A percentile compares a stretch with the other conserved stretches of the same genome.
phyloP scores from a whole-genome alignment of 805 yeast species.

The Vanderwaltozyma yarrowii region DNA sequence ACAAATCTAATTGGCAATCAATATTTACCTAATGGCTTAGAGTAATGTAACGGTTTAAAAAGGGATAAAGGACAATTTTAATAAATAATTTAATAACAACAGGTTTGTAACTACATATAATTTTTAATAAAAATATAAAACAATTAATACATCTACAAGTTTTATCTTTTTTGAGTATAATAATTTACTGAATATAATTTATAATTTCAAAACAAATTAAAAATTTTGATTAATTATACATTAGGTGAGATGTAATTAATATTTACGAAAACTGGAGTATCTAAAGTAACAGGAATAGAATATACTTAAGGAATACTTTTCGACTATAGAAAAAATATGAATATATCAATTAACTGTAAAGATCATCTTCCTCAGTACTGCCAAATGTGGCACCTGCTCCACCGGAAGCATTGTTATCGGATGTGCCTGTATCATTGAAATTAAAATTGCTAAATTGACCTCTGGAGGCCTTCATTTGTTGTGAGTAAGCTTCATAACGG shows the following conservation, averaged over 20 bases:
- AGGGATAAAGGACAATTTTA: background rate
- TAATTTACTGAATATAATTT: too few relatives aligned
- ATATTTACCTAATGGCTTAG: background rate
- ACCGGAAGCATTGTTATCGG: constrained; percentile 14
- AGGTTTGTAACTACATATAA: background rate
- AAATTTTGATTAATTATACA: too few relatives aligned
- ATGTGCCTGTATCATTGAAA: constrained; percentile 48
- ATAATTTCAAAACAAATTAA: too few relatives aligned
- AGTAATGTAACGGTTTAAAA: background rate
- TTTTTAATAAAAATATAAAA: too few relatives aligned
- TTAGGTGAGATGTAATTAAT: too few relatives aligned
- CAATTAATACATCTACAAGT: too few relatives aligned
- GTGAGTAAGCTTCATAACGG: constrained; percentile 97
- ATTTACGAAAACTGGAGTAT: too few relatives aligned
- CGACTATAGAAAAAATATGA: too few relatives aligned
- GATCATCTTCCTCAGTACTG: constrained; percentile 50
- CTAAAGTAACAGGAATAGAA: too few relatives aligned
- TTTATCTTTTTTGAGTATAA: too few relatives aligned
- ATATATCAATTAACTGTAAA: constrained; percentile 35
- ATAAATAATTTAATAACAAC: background rate
- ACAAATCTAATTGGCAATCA: constrained; percentile 1
- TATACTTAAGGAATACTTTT: too few relatives aligned
- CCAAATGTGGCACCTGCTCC: constrained; percentile 37
- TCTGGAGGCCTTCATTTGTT: constrained; percentile 90
- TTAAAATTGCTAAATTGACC: constrained; percentile 89